Percentiles rank a stretch among this genome's conserved stretches.
Evolutionary conservation across 2,329 filamentous ascomycete species (phyloP).

Genomic region (Colletotrichum agaves): DNA sequence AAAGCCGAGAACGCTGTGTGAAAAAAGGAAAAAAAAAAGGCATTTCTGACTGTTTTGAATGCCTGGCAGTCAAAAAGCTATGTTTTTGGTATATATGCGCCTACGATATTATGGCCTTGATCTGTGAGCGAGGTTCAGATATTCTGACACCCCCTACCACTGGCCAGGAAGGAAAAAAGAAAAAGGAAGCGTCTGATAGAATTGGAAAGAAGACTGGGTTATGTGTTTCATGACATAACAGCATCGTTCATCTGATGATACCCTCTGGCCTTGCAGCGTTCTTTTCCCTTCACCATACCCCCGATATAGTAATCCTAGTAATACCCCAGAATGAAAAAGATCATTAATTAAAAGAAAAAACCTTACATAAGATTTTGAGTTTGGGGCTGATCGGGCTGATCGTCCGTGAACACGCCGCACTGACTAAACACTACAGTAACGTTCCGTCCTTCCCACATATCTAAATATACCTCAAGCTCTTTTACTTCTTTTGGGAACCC

Average conservation of each 20-base stretch:
- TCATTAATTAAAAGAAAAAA: background rate
- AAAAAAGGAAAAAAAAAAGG: background rate
- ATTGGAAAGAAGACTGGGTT: background rate
- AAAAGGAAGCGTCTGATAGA: constrained; percentile 10
- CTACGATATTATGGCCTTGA: constrained; percentile 4
- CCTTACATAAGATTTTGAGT: too few relatives aligned
- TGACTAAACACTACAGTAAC: background rate
- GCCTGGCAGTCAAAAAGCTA: too few relatives aligned
- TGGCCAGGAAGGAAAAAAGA: constrained; percentile 6
- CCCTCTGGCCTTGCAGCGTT: constrained; percentile 5
- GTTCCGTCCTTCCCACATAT: background rate
- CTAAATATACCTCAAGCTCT: background rate
- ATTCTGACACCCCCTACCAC: constrained; percentile 19
- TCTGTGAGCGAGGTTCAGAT: background rate
- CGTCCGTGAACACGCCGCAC: constrained; percentile 4
- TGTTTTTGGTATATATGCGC: background rate
- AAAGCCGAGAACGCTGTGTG: constrained; percentile 41
- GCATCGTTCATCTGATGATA: constrained; percentile 21
- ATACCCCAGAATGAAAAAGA: background rate
- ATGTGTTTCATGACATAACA: constrained; percentile 10
- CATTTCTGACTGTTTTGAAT: too few relatives aligned
- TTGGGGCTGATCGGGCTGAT: background rate
- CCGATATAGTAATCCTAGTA: constrained; percentile 8
- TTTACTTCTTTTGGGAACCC: too few relatives aligned
- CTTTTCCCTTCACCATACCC: constrained; percentile 1